Evolutionary conservation across 2,329 filamentous ascomycete species (phyloP).

Genomic region (Keithomyces neogunnii): DNA sequence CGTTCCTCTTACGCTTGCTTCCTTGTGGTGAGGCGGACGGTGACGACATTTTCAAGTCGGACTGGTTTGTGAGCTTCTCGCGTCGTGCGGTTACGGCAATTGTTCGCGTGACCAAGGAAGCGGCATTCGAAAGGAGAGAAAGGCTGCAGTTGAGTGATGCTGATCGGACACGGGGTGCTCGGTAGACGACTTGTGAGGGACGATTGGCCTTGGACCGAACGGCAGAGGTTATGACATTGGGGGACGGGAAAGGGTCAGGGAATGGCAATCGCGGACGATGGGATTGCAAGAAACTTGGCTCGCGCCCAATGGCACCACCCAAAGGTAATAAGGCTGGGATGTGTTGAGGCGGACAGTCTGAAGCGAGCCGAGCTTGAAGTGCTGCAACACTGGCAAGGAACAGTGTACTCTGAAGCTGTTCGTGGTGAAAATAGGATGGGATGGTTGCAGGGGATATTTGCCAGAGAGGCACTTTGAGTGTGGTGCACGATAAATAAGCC

Average conservation of each 20-base stretch:
- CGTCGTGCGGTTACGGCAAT: neutral
- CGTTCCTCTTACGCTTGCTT: slow-evolving; percentile 75
- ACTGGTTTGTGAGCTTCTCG: neutral
- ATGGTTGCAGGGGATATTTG: too few relatives aligned
- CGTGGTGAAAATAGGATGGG: too few relatives aligned
- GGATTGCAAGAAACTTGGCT: neutral
- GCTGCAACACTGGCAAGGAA: too few relatives aligned
- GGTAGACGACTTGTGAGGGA: neutral
- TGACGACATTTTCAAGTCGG: slow-evolving; percentile 44
- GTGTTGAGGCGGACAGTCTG: too few relatives aligned
- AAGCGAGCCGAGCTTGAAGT: too few relatives aligned
- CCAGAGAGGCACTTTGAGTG: too few relatives aligned
- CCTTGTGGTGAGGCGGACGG: slow-evolving; percentile 43
- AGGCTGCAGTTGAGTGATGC: neutral
- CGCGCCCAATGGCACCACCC: too few relatives aligned
- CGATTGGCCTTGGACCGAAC: neutral
- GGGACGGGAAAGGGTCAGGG: slow-evolving; percentile 2
- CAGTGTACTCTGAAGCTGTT: too few relatives aligned
- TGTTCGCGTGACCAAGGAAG: slow-evolving; percentile 1
- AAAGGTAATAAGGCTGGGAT: too few relatives aligned
- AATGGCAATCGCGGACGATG: neutral
- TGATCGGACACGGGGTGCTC: neutral
- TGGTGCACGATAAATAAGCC: too few relatives aligned
- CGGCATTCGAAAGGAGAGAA: neutral
- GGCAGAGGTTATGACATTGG: slow-evolving; percentile 3